Base-by-base conservation (phyloP, 1,139 yeast species). In the Zygotorulaspora mrakii region DNA sequence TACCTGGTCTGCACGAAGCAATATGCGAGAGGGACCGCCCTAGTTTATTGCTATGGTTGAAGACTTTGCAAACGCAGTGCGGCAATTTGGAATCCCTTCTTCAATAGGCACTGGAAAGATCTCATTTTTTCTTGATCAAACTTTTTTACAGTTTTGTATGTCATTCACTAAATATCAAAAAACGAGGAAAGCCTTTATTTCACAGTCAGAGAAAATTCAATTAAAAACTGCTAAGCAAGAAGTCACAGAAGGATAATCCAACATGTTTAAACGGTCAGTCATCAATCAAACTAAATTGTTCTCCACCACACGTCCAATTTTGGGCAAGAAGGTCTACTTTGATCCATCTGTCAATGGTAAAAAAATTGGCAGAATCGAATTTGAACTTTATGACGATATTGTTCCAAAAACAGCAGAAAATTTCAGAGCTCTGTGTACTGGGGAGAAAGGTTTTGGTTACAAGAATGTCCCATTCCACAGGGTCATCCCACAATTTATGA, bases 341-440 rank as follows among this genome's bases (percentile, higher is more conserved):
- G 97, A 91, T 59, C 72, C 91, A 49, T 74, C 81, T 47, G 88
- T 85, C 59, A 95, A 86, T 47, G 95, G 83, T 40, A 70, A 77
- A 61, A 68, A 73, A 23, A 64, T 83, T 49, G 94, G 94, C 43
- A 76, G 88, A 64, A 71, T 85, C 53, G 77, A 76, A 54, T 73
- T 85, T 67, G 81, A 94, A 53, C 76, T 91, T 55, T 91, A 85
- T 72, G 82, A 86, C 54, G 91, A 85, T 52, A 87, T 82, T 52
- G 91, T 81, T 34, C 97, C 97, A 68, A 85, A 86, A 76, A 88
- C 96, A 45, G 81, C 85, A 49, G 95, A 85, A 69, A 89, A 89
- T 69, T 82, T 82, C 77, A 61, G 65, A 47, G 67, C 64, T 45
- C 72, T 80, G 64, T 73, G 85, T 26, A 67, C 75, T 42, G 72